Conservation (phyloP, 345 rosid genomes). For the Euclidium syriacum region DNA sequence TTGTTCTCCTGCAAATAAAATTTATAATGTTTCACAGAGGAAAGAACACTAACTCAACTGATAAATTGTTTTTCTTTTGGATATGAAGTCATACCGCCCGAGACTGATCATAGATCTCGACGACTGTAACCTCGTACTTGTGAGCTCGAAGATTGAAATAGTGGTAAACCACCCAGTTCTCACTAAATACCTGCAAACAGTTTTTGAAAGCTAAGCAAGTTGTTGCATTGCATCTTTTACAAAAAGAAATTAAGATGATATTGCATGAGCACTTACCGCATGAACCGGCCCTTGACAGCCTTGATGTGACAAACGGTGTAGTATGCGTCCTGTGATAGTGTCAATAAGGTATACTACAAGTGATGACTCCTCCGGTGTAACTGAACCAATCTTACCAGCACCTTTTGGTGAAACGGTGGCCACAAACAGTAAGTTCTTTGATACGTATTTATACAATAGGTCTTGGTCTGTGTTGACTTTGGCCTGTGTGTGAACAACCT, state of each 20-base stretch:
- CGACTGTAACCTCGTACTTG: constrained; percentile 92
- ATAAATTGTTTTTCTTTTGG: background rate
- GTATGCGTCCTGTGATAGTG: constrained; percentile 82
- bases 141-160: constrained; percentile 96
- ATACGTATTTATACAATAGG: constrained; percentile 84
- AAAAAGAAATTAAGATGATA: constrained; percentile 10
- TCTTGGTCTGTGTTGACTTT: constrained; percentile 84
- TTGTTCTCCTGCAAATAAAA: constrained; percentile 74
- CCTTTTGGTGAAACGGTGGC: constrained; percentile 90
- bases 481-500: constrained; percentile 99
- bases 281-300: constrained; percentile 94
- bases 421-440: constrained; percentile 81
- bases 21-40: background rate
- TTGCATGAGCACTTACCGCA: constrained; percentile 53
- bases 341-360: constrained; percentile 85
- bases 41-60: constrained; percentile 8
- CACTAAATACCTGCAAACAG: constrained; percentile 78
- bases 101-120: constrained; percentile 93
- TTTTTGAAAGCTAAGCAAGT: constrained; percentile 21
- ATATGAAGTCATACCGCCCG: constrained; percentile 66
- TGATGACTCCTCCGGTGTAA: constrained; percentile 81
- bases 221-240: background rate
- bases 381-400: constrained; percentile 78
- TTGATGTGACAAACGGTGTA: constrained; percentile 90
- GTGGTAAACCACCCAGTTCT: constrained; percentile 99